A percentile compares a stretch with the other conserved stretches of the same genome.
Evolutionary conservation across 2,329 filamentous ascomycete species (phyloP).

Genomic region (Gliomastix tumulicola): DNA sequence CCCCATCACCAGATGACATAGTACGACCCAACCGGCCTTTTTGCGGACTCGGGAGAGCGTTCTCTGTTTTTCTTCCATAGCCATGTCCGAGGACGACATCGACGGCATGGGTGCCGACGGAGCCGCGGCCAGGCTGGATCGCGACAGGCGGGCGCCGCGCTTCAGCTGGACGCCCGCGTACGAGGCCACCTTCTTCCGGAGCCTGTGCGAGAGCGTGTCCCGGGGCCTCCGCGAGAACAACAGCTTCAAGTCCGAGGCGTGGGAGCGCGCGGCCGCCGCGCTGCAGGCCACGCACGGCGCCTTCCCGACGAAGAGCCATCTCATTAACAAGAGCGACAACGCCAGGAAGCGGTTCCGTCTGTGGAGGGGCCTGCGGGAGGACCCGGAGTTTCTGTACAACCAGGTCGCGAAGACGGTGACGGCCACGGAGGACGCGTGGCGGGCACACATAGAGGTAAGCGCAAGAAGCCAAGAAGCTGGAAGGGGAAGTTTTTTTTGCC

Average conservation of each 20-base stretch:
- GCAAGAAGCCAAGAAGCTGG: too few species aligned
- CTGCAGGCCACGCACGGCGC: slow-evolving; percentile 48
- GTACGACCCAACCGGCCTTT: too few species aligned
- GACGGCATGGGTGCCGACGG: slow-evolving; percentile 27
- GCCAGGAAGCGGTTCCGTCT: slow-evolving; percentile 56
- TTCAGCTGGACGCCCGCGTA: slow-evolving; percentile 54
- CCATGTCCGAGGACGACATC: slow-evolving; percentile 31
- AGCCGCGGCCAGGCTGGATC: slow-evolving; percentile 21
- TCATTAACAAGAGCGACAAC: slow-evolving; percentile 59
- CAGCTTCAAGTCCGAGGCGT: slow-evolving; percentile 55
- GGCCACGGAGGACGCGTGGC: slow-evolving; percentile 51
- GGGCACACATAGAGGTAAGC: slow-evolving; percentile 48
- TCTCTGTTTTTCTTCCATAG: too few species aligned
- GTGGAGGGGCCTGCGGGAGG: slow-evolving; percentile 51
- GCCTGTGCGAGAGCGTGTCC: slow-evolving; percentile 51
- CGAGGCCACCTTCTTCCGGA: slow-evolving; percentile 55
- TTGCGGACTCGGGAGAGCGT: too few species aligned
- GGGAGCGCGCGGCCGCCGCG: slow-evolving; percentile 49
- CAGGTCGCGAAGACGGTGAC: slow-evolving; percentile 41
- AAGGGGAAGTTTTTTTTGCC: too few species aligned
- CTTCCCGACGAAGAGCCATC: slow-evolving; percentile 52
- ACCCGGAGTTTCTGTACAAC: slow-evolving; percentile 51
- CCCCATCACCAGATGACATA: too few species aligned
- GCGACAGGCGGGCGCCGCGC: slow-evolving; percentile 38
- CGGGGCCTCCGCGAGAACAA: slow-evolving; percentile 49